Evolutionary conservation across 2,329 filamentous ascomycete genomes (phyloP).

Genomic region (Fusarium sp.): DNA sequence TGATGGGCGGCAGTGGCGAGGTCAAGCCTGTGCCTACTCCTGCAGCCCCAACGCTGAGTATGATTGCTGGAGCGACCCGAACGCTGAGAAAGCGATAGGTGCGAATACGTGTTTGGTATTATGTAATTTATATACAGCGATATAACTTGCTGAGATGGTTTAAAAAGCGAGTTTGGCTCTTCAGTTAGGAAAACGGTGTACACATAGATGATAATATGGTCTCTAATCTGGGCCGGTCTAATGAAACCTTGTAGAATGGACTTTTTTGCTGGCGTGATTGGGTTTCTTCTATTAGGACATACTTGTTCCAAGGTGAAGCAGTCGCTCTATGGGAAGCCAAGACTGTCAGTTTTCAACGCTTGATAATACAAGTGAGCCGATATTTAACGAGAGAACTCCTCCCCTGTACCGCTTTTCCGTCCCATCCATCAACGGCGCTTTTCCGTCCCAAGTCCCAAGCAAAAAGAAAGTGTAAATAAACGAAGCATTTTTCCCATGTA

Average conservation of each 20-base stretch:
- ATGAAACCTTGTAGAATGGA: background rate
- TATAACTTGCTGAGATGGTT: background rate
- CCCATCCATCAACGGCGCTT: constrained; percentile 12
- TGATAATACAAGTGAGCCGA: background rate
- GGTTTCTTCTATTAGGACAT: background rate
- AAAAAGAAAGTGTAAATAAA: constrained; percentile 4
- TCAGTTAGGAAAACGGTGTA: background rate
- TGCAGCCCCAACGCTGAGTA: constrained; percentile 6
- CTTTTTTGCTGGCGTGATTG: background rate
- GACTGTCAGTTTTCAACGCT: background rate
- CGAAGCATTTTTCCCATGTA: constrained; percentile 18
- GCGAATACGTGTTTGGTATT: background rate
- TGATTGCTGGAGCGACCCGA: constrained; percentile 27
- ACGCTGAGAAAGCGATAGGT: constrained; percentile 41
- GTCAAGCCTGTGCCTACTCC: constrained; percentile 23
- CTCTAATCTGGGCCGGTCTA: background rate
- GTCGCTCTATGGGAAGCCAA: background rate
- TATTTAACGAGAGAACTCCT: constrained; percentile 22
- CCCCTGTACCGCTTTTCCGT: constrained; percentile 9
- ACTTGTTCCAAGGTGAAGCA: background rate
- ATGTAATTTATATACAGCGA: constrained; percentile 1
- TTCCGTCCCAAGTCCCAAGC: constrained; percentile 22
- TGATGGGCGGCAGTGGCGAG: constrained; percentile 48
- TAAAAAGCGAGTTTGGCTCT: constrained; percentile 1
- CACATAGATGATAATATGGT: constrained; percentile 1